A percentile compares a stretch with the other conserved stretches of the same genome.
Conservation (phyloP, 2,329 filamentous ascomycete species). For the Aureobasidium sp. region DNA sequence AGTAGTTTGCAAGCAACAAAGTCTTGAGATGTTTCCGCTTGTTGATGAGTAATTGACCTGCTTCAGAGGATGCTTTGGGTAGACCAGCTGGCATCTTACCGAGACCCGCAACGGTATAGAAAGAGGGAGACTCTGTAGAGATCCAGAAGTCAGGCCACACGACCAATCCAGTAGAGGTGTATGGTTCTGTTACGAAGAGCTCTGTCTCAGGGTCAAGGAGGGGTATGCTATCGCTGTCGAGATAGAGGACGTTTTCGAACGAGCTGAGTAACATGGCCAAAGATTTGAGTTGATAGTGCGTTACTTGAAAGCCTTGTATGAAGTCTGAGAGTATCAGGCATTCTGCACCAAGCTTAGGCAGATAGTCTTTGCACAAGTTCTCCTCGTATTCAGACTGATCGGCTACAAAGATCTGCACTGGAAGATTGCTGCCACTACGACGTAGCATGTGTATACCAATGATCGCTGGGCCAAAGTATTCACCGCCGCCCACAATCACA, state of each 20-base stretch:
- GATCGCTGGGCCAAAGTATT: conserved; percentile 36
- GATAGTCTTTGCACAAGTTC: conserved; percentile 35
- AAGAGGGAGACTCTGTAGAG: conserved; percentile 31
- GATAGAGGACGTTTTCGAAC: conserved; percentile 41
- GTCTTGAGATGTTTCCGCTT: conserved; percentile 35
- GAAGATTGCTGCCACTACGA: conserved; percentile 33
- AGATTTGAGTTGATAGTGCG: conserved; percentile 41
- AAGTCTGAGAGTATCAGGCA: conserved; percentile 38
- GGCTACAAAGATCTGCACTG: conserved; percentile 39
- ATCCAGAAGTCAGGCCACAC: conserved; percentile 43
- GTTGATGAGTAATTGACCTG: conserved; percentile 39
- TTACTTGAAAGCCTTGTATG: conserved; percentile 18
- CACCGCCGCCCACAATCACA: conserved; percentile 34
- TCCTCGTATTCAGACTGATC: conserved; percentile 34
- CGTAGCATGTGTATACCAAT: conserved; percentile 40
- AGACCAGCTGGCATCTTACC: conserved; percentile 27
- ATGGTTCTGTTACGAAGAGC: conserved; percentile 37
- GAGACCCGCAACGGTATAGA: conserved; percentile 31
- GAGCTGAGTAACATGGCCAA: conserved; percentile 43
- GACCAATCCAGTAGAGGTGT: conserved; percentile 33
- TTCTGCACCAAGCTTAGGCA: conserved; percentile 34
- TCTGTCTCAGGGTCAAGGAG: conserved; percentile 31
- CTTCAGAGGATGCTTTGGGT: conserved; percentile 33
- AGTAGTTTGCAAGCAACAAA: conserved; percentile 40
- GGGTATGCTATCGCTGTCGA: conserved; percentile 42